Conservation (phyloP, 2,329 filamentous ascomycete species). For the Sporothrix schenckii region DNA sequence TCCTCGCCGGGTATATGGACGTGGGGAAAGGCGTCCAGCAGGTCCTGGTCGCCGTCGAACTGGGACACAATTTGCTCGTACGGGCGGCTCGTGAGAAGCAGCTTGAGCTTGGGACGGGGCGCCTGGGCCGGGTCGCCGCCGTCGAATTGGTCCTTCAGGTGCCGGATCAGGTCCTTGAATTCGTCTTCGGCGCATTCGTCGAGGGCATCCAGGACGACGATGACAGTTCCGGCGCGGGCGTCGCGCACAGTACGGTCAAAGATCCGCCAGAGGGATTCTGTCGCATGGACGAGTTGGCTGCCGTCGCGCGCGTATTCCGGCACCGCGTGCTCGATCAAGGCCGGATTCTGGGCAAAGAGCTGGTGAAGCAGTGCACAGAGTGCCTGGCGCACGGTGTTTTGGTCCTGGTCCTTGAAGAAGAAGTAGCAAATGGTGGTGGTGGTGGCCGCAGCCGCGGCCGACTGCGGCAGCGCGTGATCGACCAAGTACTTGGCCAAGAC, state of each 20-base stretch:
- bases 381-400: conserved; percentile 43
- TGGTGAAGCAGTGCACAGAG: conserved; percentile 49
- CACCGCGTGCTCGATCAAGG: conserved; percentile 44
- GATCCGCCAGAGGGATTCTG: conserved; percentile 43
- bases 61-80: conserved; percentile 28
- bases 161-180: conserved; percentile 6
- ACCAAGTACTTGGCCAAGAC: conserved; percentile 45
- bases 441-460: no score
- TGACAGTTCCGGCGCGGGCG: conserved; percentile 39
- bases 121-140: no score
- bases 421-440: conserved; percentile 47
- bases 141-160: background rate
- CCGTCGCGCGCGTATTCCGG: conserved; percentile 39
- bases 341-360: conserved; percentile 42
- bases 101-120: background rate
- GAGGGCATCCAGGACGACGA: conserved; percentile 47
- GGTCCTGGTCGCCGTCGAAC: conserved; percentile 10
- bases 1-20: conserved; percentile 31
- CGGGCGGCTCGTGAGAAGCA: conserved; percentile 31
- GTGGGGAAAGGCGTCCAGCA: conserved; percentile 17
- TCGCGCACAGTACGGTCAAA: conserved; percentile 40
- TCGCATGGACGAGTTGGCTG: conserved; percentile 36
- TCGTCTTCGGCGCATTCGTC: conserved; percentile 40
- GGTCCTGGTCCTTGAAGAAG: conserved; percentile 49
- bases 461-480: conserved; percentile 38